Evolutionary conservation across 2,329 filamentous ascomycete species (phyloP).

Genomic region (Leptographium procerum): DNA sequence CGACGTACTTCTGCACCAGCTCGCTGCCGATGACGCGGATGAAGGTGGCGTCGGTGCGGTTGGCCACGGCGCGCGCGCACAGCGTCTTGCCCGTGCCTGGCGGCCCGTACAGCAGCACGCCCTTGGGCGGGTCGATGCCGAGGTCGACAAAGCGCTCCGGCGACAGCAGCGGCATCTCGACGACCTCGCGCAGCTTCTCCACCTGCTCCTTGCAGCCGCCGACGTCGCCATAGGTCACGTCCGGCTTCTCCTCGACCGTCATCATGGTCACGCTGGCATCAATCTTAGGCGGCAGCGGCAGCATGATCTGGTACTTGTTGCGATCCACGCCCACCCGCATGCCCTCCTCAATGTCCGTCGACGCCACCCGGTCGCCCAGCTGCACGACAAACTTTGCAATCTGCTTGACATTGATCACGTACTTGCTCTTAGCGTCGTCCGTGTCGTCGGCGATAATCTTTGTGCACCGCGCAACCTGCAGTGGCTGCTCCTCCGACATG

Average conservation of each 20-base stretch:
- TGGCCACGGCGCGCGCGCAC: slow-evolving; percentile 92
- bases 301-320: slow-evolving; percentile 98
- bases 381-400: slow-evolving; percentile 99
- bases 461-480: slow-evolving; percentile 95
- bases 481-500: slow-evolving; percentile 95
- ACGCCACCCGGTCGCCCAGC: slow-evolving; percentile 89
- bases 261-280: slow-evolving; percentile 99
- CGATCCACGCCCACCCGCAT: slow-evolving; percentile 98
- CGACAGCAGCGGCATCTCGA: slow-evolving; percentile 94
- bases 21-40: slow-evolving; percentile 98
- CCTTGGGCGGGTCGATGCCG: slow-evolving; percentile 98
- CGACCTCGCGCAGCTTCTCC: slow-evolving; percentile 95
- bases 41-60: slow-evolving; percentile 95
- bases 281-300: slow-evolving; percentile 94
- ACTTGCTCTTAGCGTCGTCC: slow-evolving; percentile 96
- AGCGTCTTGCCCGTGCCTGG: slow-evolving; percentile 99
- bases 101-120: slow-evolving; percentile 89
- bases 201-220: slow-evolving; percentile 99
- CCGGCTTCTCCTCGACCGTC: slow-evolving; percentile 99
- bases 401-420: slow-evolving; percentile 99
- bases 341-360: slow-evolving; percentile 97
- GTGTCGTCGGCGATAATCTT: slow-evolving; percentile 98
- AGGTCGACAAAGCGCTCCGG: slow-evolving; percentile 96
- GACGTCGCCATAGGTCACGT: slow-evolving; percentile 97
- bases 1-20: slow-evolving; percentile 97